Evolutionary conservation across 2,329 filamentous ascomycete genomes (phyloP).

Genomic region (Trematosphaeria pertusa): DNA sequence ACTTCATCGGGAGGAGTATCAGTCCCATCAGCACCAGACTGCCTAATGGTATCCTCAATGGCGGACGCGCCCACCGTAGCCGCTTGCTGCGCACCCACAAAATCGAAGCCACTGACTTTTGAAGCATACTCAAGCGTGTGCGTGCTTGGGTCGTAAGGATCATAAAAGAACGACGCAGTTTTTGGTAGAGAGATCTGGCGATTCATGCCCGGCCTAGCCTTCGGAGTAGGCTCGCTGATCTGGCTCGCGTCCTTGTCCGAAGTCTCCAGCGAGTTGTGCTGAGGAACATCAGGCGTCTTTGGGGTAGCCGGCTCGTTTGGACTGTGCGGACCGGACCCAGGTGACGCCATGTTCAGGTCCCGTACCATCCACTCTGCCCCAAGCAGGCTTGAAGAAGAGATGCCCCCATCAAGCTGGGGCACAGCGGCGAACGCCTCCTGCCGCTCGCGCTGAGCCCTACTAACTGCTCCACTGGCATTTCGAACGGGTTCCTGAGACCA

Average conservation of each 20-base stretch:
- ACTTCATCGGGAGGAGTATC: constrained; percentile 20
- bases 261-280: constrained; percentile 40
- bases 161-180: constrained; percentile 54
- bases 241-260: constrained; percentile 35
- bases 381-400: constrained; percentile 51
- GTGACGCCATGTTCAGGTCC: constrained; percentile 57
- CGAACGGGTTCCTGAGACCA: constrained; percentile 2
- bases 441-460: constrained; percentile 4
- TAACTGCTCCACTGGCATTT: constrained; percentile 17
- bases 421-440: no score
- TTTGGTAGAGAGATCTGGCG: constrained; percentile 54
- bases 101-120: constrained; percentile 54
- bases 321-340: constrained; percentile 44
- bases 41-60: constrained; percentile 37
- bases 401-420: constrained; percentile 28
- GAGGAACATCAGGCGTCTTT: constrained; percentile 44
- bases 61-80: constrained; percentile 24
- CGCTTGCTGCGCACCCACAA: constrained; percentile 32
- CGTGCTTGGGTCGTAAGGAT: constrained; percentile 52
- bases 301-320: constrained; percentile 48
- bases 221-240: constrained; percentile 47
- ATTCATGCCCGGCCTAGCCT: constrained; percentile 45
- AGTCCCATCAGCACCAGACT: constrained; percentile 26
- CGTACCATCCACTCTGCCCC: constrained; percentile 57
- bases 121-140: constrained; percentile 57